phyloP scores from a whole-genome alignment of 495 filamentous ascomycete genomes.

The Daldinia decipiens region DNA sequence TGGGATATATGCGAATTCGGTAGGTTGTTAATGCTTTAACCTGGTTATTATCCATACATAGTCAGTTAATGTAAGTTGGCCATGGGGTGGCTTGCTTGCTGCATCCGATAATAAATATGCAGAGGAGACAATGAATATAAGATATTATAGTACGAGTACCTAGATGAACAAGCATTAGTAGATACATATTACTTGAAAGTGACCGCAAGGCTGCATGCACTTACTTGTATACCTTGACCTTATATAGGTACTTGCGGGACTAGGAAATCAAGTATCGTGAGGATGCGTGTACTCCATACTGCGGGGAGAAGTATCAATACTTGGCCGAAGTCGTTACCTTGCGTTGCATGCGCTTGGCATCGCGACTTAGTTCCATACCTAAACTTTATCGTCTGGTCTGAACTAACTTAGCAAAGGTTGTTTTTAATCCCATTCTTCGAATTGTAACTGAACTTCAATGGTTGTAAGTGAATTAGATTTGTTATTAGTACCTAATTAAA shows the following conservation, averaged over 20 bases:
- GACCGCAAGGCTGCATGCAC: conserved; percentile 41
- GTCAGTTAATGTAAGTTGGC: conserved; percentile 10
- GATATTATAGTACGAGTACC: conserved; percentile 10
- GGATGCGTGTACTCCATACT: conserved; percentile 39
- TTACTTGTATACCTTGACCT: conserved; percentile 22
- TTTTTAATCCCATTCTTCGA: background rate
- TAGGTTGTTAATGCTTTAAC: background rate
- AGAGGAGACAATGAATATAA: conserved; percentile 5
- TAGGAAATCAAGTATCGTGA: conserved; percentile 40
- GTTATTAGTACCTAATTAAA: background rate
- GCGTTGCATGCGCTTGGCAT: conserved; percentile 38
- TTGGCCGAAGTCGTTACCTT: conserved; percentile 23
- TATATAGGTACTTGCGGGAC: conserved; percentile 46
- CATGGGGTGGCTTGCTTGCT: conserved; percentile 2
- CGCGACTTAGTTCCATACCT: conserved; percentile 28
- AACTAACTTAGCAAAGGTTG: conserved; percentile 10
- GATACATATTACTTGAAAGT: conserved; percentile 20
- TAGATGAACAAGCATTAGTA: conserved; percentile 22
- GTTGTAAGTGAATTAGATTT: background rate
- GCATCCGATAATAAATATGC: conserved; percentile 6
- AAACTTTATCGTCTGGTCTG: conserved; percentile 2
- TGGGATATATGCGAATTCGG: background rate
- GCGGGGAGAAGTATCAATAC: conserved; percentile 44
- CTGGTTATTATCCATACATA: conserved; percentile 12
- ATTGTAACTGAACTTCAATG: background rate